Evolutionary conservation across 768 basidiomycete genomes (phyloP), one percentile per base, ranked within the genome.

Genomic region (Clavulina sp.): DNA sequence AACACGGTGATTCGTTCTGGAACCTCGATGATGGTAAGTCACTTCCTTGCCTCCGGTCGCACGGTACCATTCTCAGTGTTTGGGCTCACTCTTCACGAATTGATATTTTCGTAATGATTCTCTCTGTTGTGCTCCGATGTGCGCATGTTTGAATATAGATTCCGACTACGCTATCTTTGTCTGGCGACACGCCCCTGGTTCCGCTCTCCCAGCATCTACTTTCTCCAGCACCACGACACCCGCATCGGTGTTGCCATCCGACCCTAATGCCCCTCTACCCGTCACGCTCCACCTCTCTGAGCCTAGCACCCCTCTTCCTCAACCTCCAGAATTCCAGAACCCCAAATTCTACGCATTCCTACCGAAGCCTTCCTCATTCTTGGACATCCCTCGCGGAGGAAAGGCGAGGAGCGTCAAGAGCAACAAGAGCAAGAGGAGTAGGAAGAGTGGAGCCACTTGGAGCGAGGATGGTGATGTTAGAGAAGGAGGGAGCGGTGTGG

Each of bases 121-220:
- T 21, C 24, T 54, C 29, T 57, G 23, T 6, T 24, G 16, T 38
- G 40, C 33, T 34, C n/a, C 5, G n/a, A n/a, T n/a, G n/a, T n/a
- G n/a, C n/a, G n/a, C n/a, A n/a, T n/a, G n/a, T n/a, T 7, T 38
- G 19, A 18, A 21, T 26, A 29, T 58, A 81, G 89, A 86, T 36
- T 79, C 84, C 7, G 89, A 96, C 67, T 88, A 91, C 62, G 74
- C 77, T 19, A 93, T 96, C 54, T 86, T 91, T 57, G 68, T 71
- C 33, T 84, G 84, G 78, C 72, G 91, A 9, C 74, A 76, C 53
- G 74, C 48, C 59, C 64, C 4, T 57, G 60, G 6, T 24, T 7
- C 49, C 6, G 50, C 4, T 59, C 64, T 0, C 60, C n/a, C n/a
- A n/a, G n/a, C n/a, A n/a, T n/a, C n/a, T n/a, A n/a, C n/a, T n/a